Evolutionary conservation across 768 basidiomycete species (phyloP).

Genomic region (Mycena leptocephala): DNA sequence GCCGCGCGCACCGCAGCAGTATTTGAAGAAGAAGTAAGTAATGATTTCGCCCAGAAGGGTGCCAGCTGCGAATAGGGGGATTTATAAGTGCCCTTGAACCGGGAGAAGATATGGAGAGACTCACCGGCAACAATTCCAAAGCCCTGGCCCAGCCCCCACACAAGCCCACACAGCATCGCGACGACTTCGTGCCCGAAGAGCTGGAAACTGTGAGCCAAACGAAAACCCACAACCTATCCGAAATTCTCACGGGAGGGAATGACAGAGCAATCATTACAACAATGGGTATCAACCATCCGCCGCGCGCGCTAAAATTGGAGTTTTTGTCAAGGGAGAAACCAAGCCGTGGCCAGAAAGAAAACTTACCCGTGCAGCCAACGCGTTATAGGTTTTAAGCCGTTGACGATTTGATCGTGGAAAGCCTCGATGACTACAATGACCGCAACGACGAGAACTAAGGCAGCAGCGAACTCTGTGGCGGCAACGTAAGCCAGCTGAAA

Average conservation of each 20-base stretch:
- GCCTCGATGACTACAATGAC: slow-evolving; percentile 50
- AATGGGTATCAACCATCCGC: slow-evolving; percentile 62
- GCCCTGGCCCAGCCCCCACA: slow-evolving; percentile 63
- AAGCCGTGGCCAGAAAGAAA: neutral
- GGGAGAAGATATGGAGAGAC: neutral
- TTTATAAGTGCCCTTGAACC: too few relatives aligned
- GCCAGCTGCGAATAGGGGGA: slow-evolving; percentile 25
- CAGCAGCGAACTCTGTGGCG: slow-evolving; percentile 15
- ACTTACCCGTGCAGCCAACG: slow-evolving; percentile 50
- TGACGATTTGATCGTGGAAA: slow-evolving; percentile 58
- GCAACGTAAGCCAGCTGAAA: neutral
- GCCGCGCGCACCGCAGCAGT: slow-evolving; percentile 53
- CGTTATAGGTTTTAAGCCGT: slow-evolving; percentile 57
- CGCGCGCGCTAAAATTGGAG: slow-evolving; percentile 17
- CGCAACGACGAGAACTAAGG: slow-evolving; percentile 41
- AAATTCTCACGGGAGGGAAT: slow-evolving; percentile 51
- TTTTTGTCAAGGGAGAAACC: neutral
- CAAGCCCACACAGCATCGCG: slow-evolving; percentile 58
- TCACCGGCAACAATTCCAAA: slow-evolving; percentile 58
- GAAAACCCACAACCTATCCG: too few relatives aligned
- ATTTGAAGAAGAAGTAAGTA: slow-evolving; percentile 56
- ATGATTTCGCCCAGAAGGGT: slow-evolving; percentile 58
- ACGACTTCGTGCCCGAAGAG: slow-evolving; percentile 66
- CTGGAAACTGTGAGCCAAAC: neutral
- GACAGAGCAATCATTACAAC: slow-evolving; percentile 62